These are phyloP conservation scores for Aquilaria yunnanensis DNA, from an alignment of 345 rosid species.

Conservation along the genomic window DNA sequence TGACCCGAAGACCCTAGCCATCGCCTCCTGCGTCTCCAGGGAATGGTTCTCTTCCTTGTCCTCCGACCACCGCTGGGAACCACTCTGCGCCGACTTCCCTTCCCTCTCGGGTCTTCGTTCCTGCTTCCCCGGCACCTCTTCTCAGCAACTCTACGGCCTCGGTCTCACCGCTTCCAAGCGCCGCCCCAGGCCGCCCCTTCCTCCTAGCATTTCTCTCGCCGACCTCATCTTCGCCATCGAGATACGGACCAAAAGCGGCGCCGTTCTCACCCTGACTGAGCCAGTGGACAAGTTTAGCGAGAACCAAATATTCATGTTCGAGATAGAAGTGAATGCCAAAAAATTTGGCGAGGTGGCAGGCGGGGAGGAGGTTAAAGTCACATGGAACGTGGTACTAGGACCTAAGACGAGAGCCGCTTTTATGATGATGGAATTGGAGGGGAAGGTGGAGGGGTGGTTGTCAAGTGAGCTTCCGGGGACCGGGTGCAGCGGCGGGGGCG, in stretches of 20 bases:
- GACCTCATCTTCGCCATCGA: conserved; percentile 28
- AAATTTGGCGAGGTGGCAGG: not conserved
- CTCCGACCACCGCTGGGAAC: conserved; percentile 35
- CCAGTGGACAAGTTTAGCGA: not conserved
- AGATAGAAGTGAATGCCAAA: not conserved
- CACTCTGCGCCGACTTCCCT: conserved; percentile 26
- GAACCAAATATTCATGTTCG: conserved; percentile 27
- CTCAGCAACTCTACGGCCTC: conserved; percentile 26
- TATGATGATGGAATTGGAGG: conserved; percentile 35
- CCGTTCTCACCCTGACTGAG: conserved; percentile 12
- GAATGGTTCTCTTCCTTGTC: conserved; percentile 37
- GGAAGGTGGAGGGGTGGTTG: conserved; percentile 30
- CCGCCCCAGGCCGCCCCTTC: conserved; percentile 17
- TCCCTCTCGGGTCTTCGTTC: conserved; percentile 32
- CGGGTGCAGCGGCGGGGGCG: conserved; percentile 18
- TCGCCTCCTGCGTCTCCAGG: conserved; percentile 40
- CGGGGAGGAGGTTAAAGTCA: conserved; percentile 19
- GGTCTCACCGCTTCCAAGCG: conserved; percentile 24
- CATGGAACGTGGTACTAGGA: conserved; percentile 35
- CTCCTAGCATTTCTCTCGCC: conserved; percentile 30
- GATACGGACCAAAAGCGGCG: conserved; percentile 1
- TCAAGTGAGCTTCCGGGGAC: conserved; percentile 40
- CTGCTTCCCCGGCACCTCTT: conserved; percentile 22
- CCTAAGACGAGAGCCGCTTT: conserved; percentile 32
- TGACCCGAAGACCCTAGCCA: conserved; percentile 38